Conservation (phyloP, 2,329 filamentous ascomycete genomes). For the Saccharata proteae region DNA sequence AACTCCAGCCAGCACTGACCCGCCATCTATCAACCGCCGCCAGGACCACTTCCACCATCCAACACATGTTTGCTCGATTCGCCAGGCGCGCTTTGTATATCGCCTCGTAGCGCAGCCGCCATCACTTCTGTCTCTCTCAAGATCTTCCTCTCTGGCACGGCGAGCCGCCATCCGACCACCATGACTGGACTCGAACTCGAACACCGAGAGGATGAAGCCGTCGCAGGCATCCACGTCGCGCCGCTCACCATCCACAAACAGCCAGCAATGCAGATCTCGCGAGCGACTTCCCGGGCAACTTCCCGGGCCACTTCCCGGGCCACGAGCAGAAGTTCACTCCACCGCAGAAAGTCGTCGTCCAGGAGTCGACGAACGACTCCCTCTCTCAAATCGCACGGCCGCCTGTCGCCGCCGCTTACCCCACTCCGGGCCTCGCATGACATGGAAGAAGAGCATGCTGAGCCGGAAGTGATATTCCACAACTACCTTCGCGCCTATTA, state of each 20-base stretch:
- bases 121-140: too few relatives aligned
- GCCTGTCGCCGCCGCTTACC: constrained; percentile 68
- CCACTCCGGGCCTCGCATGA: constrained; percentile 59
- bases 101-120: too few relatives aligned
- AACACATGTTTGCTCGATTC: too few relatives aligned
- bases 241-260: constrained; percentile 14
- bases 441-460: constrained; percentile 35
- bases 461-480: constrained; percentile 60
- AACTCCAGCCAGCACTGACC: background rate
- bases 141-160: background rate
- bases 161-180: constrained; percentile 1
- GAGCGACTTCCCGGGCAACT: too few relatives aligned
- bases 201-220: constrained; percentile 5
- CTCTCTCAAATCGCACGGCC: constrained; percentile 21
- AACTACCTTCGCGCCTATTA: constrained; percentile 94
- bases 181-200: constrained; percentile 8
- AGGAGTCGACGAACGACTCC: constrained; percentile 2
- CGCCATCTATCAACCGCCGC: background rate
- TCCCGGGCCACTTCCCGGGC: too few relatives aligned
- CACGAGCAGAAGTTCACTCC: too few relatives aligned
- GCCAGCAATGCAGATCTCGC: constrained; percentile 6
- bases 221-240: constrained; percentile 16
- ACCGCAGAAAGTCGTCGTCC: constrained; percentile 4
- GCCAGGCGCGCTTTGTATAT: too few relatives aligned
- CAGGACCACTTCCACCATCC: background rate